These are phyloP conservation scores for Hortaea werneckii DNA, from an alignment of 2,329 filamentous ascomycete species.

Conservation along the genomic window DNA sequence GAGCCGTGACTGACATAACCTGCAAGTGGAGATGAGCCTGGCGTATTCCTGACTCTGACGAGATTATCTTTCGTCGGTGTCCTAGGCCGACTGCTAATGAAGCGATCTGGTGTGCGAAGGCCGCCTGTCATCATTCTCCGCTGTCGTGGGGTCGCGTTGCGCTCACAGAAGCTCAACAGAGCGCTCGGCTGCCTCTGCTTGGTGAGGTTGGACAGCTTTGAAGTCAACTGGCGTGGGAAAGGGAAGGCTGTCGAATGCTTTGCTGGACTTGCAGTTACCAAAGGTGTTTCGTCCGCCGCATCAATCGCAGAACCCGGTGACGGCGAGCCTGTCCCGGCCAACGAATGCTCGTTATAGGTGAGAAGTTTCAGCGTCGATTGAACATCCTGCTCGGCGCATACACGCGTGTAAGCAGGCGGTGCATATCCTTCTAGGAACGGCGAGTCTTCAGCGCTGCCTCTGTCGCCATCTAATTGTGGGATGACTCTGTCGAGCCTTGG, in stretches of 20 bases:
- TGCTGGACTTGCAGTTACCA: constrained; percentile 4
- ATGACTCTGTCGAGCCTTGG: neutral
- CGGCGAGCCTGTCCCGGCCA: neutral
- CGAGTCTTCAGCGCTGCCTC: neutral
- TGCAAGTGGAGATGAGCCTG: neutral
- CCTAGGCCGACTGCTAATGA: constrained; percentile 36
- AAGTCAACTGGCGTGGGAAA: neutral
- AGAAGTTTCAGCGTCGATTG: neutral
- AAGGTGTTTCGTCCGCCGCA: constrained; percentile 2
- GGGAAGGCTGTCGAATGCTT: constrained; percentile 2
- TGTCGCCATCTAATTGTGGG: constrained; percentile 2
- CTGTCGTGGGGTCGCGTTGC: constrained; percentile 11
- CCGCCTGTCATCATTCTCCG: constrained; percentile 10
- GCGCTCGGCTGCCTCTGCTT: constrained; percentile 12
- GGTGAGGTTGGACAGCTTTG: neutral
- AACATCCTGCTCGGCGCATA: neutral
- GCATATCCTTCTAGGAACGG: neutral
- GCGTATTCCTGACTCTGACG: constrained; percentile 3
- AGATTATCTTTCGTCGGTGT: constrained; percentile 20
- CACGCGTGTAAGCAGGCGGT: neutral
- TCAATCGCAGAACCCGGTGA: neutral
- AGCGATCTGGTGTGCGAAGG: constrained; percentile 44
- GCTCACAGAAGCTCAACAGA: constrained; percentile 11
- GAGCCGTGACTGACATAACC: neutral
- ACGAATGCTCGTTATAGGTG: neutral